Percentiles rank a stretch among this genome's conserved stretches.
Conservation (phyloP, 1,284 basidiomycete genomes). For the Tilletia horrida region DNA sequence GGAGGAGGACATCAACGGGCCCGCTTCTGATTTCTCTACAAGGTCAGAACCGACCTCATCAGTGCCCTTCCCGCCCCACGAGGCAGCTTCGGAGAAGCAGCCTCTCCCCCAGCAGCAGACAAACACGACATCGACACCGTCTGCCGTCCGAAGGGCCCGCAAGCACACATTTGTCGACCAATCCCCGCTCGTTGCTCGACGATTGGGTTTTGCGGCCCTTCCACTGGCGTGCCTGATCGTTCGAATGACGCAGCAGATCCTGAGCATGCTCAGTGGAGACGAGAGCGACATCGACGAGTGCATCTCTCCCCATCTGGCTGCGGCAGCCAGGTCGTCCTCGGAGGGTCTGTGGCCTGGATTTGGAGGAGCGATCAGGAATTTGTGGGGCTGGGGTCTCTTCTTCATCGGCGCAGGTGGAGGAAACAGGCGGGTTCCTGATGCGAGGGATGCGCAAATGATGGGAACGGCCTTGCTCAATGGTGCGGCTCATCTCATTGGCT, state of each 20-base stretch:
- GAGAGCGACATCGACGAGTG: slow-evolving; percentile 56
- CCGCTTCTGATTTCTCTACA: too few species aligned
- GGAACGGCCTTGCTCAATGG: slow-evolving; percentile 6
- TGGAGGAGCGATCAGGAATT: background rate
- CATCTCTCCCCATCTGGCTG: slow-evolving; percentile 20
- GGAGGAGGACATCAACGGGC: too few species aligned
- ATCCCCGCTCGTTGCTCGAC: slow-evolving; percentile 85
- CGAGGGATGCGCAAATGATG: slow-evolving; percentile 1
- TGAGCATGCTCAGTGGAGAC: slow-evolving; percentile 62
- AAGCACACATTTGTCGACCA: slow-evolving; percentile 89
- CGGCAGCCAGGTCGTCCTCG: background rate
- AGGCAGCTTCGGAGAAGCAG: background rate
- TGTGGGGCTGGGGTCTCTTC: background rate
- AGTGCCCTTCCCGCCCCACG: background rate
- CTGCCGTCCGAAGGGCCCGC: slow-evolving; percentile 19
- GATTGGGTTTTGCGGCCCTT: slow-evolving; percentile 87
- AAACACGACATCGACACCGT: background rate
- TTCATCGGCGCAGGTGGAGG: too few species aligned
- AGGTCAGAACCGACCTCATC: background rate
- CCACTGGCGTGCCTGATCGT: slow-evolving; percentile 89
- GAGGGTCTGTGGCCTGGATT: background rate
- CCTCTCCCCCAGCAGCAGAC: too few species aligned
- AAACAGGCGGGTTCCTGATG: background rate
- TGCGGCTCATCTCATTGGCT: background rate
- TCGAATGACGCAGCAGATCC: slow-evolving; percentile 77